phyloP scores from a whole-genome alignment of 2,329 filamentous ascomycete genomes.

The Stagonosporopsis tanaceti region DNA sequence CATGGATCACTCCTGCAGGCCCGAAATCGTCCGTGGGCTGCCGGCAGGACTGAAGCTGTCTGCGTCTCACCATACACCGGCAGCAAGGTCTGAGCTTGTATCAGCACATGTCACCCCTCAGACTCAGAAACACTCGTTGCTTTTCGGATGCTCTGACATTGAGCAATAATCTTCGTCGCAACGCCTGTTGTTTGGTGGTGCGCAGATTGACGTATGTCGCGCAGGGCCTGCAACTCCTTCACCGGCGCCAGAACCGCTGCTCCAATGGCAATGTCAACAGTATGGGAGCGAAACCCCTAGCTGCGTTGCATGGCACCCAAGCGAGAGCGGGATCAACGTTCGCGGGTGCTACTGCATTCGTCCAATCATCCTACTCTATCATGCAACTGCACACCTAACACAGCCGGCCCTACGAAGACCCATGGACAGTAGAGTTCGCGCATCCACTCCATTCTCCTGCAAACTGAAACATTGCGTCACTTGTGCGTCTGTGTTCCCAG shows the following conservation, averaged over 20 bases:
- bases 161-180: not conserved
- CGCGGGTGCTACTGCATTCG: conserved; percentile 8
- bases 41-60: conserved; percentile 8
- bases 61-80: conserved; percentile 8
- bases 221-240: not conserved
- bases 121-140: not conserved
- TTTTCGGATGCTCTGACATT: not conserved
- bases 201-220: not conserved
- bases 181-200: not conserved
- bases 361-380: not conserved
- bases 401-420: not conserved
- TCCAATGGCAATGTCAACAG: not conserved
- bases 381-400: conserved; percentile 3
- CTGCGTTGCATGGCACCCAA: not conserved
- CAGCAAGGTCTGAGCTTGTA: conserved; percentile 9
- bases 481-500: not conserved
- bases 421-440: conserved; percentile 2
- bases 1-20: not conserved
- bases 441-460: not conserved
- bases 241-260: not conserved
- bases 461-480: conserved; percentile 12
- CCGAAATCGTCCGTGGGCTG: not conserved
- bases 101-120: conserved; percentile 2
- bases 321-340: not conserved
- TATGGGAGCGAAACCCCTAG: not conserved